Percentiles rank a stretch among this genome's conserved stretches.
Conservation (phyloP, 2,329 filamentous ascomycete species). For the Acrodontium crateriforme region DNA sequence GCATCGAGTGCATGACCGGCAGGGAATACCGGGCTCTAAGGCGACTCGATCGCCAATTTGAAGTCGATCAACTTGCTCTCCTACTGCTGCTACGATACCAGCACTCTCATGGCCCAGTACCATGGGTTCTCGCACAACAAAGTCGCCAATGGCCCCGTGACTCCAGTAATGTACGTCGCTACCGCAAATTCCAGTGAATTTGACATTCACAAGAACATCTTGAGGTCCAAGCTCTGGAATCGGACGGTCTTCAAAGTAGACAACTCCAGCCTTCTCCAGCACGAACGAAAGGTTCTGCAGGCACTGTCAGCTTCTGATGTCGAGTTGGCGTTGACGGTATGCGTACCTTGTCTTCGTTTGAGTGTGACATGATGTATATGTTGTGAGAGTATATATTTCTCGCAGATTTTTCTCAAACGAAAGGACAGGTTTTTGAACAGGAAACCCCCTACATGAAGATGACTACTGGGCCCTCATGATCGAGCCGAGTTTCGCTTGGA, state of each 20-base stretch:
- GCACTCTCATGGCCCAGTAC: slow-evolving; percentile 58
- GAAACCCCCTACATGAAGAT: no score
- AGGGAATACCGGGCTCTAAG: slow-evolving; percentile 63
- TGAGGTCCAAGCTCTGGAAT: slow-evolving; percentile 54
- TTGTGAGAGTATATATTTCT: no score
- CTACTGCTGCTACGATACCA: slow-evolving; percentile 48
- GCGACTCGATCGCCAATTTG: slow-evolving; percentile 59
- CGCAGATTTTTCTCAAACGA: no score
- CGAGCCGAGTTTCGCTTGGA: no score
- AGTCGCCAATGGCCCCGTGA: slow-evolving; percentile 35
- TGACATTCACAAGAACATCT: slow-evolving; percentile 68
- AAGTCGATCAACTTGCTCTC: slow-evolving; percentile 43
- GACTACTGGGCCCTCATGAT: no score
- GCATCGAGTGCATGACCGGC: slow-evolving; percentile 47
- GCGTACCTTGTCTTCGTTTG: no score
- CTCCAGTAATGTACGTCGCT: slow-evolving; percentile 53
- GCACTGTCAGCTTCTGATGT: neutral
- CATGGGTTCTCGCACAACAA: slow-evolving; percentile 36
- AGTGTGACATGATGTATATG: no score
- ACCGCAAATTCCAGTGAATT: slow-evolving; percentile 81
- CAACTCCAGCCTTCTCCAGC: slow-evolving; percentile 60
- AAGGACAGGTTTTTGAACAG: no score
- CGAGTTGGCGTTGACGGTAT: no score
- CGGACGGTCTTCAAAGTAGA: slow-evolving; percentile 62
- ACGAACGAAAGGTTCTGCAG: slow-evolving; percentile 30